Percentiles rank a stretch among this genome's conserved stretches.
Evolutionary conservation across 306 rosid genomes (phyloP).

Genomic region (Begonia peltatifolia): DNA sequence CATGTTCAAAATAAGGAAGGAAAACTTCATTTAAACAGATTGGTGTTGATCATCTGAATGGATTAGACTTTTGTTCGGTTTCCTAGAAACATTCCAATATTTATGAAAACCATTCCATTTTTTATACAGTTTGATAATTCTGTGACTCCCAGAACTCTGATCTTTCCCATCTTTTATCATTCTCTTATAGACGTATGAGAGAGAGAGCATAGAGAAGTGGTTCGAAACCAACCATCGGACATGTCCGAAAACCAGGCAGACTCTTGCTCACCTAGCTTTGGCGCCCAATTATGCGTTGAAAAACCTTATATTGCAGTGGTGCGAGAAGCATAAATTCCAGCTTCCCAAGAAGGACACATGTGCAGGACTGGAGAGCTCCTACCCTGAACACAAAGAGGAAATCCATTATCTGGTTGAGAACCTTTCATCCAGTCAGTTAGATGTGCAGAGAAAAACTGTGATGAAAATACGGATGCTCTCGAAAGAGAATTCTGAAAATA

Average conservation of each 20-base stretch:
- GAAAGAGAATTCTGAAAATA: constrained; percentile 50
- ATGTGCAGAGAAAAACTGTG: constrained; percentile 43
- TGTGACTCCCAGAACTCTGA: neutral
- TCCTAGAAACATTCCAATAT: too few relatives aligned
- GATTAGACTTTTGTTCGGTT: too few relatives aligned
- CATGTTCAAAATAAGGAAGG: too few relatives aligned
- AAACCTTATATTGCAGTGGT: constrained; percentile 49
- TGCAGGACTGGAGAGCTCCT: constrained; percentile 16
- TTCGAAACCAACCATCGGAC: constrained; percentile 34
- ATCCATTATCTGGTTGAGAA: constrained; percentile 32
- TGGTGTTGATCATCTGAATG: too few relatives aligned
- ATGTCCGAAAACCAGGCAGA: constrained; percentile 32
- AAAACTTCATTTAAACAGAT: too few relatives aligned
- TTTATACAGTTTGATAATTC: too few relatives aligned
- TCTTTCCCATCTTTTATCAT: neutral
- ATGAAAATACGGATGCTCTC: constrained; percentile 47
- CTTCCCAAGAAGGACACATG: constrained; percentile 21
- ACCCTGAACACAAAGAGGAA: constrained; percentile 18
- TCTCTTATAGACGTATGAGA: constrained; percentile 48
- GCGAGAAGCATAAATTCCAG: constrained; percentile 40
- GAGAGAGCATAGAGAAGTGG: constrained; percentile 74
- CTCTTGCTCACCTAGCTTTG: constrained; percentile 18
- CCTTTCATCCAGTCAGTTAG: constrained; percentile 32
- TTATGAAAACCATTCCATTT: too few relatives aligned
- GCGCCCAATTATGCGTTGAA: constrained; percentile 35